Evolutionary conservation across 2,329 filamentous ascomycete genomes (phyloP).

Genomic region (Neopestalotiopsis sp.): DNA sequence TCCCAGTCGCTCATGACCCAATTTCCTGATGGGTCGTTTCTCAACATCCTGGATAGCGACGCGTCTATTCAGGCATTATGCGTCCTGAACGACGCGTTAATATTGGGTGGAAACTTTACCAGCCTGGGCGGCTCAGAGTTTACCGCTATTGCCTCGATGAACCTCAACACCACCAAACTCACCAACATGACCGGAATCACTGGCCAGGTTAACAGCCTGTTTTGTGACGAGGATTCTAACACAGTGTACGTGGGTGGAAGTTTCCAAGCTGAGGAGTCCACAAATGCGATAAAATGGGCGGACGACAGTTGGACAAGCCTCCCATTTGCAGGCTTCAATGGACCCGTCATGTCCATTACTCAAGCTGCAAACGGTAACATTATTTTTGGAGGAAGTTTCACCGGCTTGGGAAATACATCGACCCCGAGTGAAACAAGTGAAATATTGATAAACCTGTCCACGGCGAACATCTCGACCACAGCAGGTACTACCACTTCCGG

Average conservation of each 20-base stretch:
- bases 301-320: slow-evolving; percentile 76
- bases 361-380: slow-evolving; percentile 83
- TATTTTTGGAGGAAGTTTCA: slow-evolving; percentile 90
- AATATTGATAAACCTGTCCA: slow-evolving; percentile 83
- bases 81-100: slow-evolving; percentile 71
- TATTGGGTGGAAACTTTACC: slow-evolving; percentile 95
- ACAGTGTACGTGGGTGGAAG: slow-evolving; percentile 92
- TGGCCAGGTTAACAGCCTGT: slow-evolving; percentile 80
- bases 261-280: slow-evolving; percentile 80
- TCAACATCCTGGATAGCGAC: slow-evolving; percentile 76
- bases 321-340: slow-evolving; percentile 94
- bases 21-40: slow-evolving; percentile 85
- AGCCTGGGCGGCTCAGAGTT: slow-evolving; percentile 80
- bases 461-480: slow-evolving; percentile 74
- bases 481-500: slow-evolving; percentile 67
- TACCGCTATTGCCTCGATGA: slow-evolving; percentile 80
- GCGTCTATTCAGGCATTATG: slow-evolving; percentile 91
- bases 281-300: slow-evolving; percentile 87
- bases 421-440: slow-evolving; percentile 69
- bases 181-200: slow-evolving; percentile 80
- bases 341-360: slow-evolving; percentile 84
- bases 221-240: slow-evolving; percentile 78
- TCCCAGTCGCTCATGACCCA: slow-evolving; percentile 81
- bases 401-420: slow-evolving; percentile 82
- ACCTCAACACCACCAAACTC: slow-evolving; percentile 73